These are phyloP conservation scores for Pugionium cornutum DNA, from an alignment of 345 rosid species.

Conservation along the genomic window DNA sequence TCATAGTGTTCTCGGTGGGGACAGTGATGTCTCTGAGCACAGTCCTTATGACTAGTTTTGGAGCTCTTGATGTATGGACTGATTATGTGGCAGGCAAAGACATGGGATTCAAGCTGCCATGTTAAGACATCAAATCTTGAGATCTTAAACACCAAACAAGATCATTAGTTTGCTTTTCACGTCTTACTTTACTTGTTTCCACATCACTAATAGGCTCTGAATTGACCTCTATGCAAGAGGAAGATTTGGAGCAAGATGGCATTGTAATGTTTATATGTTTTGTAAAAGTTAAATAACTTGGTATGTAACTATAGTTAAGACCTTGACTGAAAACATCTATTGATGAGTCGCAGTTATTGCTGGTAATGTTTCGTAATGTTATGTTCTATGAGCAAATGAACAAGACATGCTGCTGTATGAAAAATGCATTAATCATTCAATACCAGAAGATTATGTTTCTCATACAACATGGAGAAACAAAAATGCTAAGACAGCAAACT, in stretches of 20 bases:
- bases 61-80: slow-evolving; percentile 66
- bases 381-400: slow-evolving; percentile 10
- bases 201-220: slow-evolving; percentile 4
- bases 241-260: slow-evolving; percentile 20
- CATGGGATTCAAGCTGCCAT: slow-evolving; percentile 76
- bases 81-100: slow-evolving; percentile 61
- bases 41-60: slow-evolving; percentile 66
- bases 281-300: slow-evolving; percentile 23
- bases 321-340: slow-evolving; percentile 28
- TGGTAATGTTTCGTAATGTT: slow-evolving; percentile 17
- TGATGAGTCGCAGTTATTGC: slow-evolving; percentile 15
- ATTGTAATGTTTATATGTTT: slow-evolving; percentile 25
- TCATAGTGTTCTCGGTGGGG: slow-evolving; percentile 81
- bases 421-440: background rate
- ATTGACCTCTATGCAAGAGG: slow-evolving; percentile 26
- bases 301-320: slow-evolving; percentile 32
- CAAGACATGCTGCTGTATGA: background rate
- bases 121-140: slow-evolving; percentile 38
- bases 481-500: slow-evolving; percentile 37
- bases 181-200: slow-evolving; percentile 13
- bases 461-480: slow-evolving; percentile 31
- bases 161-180: background rate
- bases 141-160: slow-evolving; percentile 6
- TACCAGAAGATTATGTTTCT: slow-evolving; percentile 14
- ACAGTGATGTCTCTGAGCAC: slow-evolving; percentile 75